A percentile compares a stretch with the other conserved stretches of the same genome.
Evolutionary conservation across 441 rosid species (phyloP).

Genomic region (Jatropha multifida): DNA sequence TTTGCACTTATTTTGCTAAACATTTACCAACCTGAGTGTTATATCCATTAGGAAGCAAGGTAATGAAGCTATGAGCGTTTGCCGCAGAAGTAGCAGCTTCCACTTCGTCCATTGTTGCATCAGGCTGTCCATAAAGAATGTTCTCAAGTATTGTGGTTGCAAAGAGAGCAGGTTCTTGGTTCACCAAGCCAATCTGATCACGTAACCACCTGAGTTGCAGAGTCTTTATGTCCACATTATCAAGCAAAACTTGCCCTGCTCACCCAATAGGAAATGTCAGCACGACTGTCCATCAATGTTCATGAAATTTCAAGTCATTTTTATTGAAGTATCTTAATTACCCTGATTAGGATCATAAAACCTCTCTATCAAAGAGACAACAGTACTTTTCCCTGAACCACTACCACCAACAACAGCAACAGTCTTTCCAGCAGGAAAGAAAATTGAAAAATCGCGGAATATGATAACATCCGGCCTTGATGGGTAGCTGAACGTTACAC

Average conservation of each 20-base stretch:
- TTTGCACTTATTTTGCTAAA: not conserved
- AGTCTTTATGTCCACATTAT: conserved; percentile 80
- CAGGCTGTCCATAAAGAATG: conserved; percentile 87
- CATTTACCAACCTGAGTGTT: conserved; percentile 68
- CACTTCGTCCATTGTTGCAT: conserved; percentile 82
- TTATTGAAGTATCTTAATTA: conserved; percentile 26
- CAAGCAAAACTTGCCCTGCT: conserved; percentile 87
- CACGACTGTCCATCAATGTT: conserved; percentile 8
- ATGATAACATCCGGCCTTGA: conserved; percentile 93
- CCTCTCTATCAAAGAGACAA: conserved; percentile 89
- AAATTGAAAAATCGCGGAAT: conserved; percentile 81
- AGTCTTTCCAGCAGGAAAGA: conserved; percentile 93
- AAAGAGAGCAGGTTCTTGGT: conserved; percentile 97
- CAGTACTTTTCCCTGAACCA: conserved; percentile 98
- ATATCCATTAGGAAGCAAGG: conserved; percentile 91
- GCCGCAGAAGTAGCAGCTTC: conserved; percentile 94
- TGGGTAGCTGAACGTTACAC: conserved; percentile 92
- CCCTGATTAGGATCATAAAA: conserved; percentile 94
- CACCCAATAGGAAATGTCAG: conserved; percentile 28
- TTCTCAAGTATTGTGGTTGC: conserved; percentile 95
- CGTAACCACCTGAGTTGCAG: conserved; percentile 86
- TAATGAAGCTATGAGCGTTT: conserved; percentile 89
- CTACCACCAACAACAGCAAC: conserved; percentile 98
- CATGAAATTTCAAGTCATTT: conserved; percentile 7
- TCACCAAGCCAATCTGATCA: conserved; percentile 90